A percentile compares a stretch with the other conserved stretches of the same genome.
phyloP scores from a whole-genome alignment of 768 basidiomycete genomes.

The Panaeolus papilionaceus region DNA sequence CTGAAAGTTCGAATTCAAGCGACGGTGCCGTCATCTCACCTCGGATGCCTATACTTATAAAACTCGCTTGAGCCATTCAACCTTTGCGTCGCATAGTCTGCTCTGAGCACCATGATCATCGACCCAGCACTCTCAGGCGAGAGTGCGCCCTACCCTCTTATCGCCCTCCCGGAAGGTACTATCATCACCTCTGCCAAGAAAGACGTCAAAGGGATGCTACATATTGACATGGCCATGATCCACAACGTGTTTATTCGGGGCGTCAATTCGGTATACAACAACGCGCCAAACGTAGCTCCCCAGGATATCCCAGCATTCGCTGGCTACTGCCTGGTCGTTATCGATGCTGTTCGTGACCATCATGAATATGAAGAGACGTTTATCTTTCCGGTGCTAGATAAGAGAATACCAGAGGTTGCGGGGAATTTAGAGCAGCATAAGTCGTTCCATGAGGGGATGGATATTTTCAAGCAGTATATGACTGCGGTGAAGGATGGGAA shows the following conservation, averaged over 20 bases:
- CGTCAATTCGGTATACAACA: constrained; percentile 25
- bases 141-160: neutral
- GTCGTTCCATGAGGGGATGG: constrained; percentile 26
- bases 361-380: constrained; percentile 32
- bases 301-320: constrained; percentile 29
- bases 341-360: constrained; percentile 27
- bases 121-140: too few species aligned
- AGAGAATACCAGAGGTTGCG: constrained; percentile 29
- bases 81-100: too few species aligned
- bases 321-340: constrained; percentile 28
- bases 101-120: too few species aligned
- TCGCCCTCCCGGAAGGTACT: neutral
- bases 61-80: too few species aligned
- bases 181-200: neutral
- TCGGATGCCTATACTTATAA: too few species aligned
- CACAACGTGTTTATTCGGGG: constrained; percentile 31
- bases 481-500: constrained; percentile 18
- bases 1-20: too few species aligned
- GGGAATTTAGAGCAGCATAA: constrained; percentile 34
- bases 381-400: constrained; percentile 33
- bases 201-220: neutral
- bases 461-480: constrained; percentile 30
- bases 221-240: constrained; percentile 27
- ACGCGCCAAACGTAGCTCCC: constrained; percentile 23
- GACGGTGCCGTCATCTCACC: too few species aligned